phyloP scores from a whole-genome alignment of 305 asterid species.

The Fraxinus sp. region DNA sequence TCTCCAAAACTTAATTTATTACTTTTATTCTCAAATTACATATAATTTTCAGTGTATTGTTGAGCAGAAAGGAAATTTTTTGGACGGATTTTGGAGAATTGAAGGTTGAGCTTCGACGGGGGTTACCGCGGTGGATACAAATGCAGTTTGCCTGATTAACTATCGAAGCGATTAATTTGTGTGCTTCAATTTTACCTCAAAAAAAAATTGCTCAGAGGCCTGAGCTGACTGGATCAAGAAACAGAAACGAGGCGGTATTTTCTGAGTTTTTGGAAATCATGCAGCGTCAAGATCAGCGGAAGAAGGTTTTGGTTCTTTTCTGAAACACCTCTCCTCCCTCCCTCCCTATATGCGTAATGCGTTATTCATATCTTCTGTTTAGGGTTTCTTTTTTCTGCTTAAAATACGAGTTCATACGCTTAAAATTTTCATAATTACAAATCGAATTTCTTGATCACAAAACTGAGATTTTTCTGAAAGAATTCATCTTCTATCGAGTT shows the following conservation, averaged over 20 bases:
- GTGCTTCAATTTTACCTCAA: conserved; percentile 1
- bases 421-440: conserved; percentile 1
- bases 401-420: neutral
- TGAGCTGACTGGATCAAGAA: neutral
- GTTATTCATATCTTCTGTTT: neutral
- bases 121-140: conserved; percentile 16
- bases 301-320: neutral
- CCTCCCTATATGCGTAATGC: neutral
- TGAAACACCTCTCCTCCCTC: neutral
- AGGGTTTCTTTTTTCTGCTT: neutral
- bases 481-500: conserved; percentile 2
- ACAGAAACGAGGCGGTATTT: neutral
- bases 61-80: neutral
- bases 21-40: neutral
- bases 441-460: neutral
- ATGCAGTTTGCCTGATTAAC: conserved; percentile 13
- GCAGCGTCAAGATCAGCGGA: conserved; percentile 13
- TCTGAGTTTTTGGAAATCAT: neutral
- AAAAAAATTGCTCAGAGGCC: neutral
- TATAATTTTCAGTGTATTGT: neutral
- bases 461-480: neutral
- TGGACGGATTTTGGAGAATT: conserved; percentile 17
- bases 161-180: neutral
- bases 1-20: neutral
- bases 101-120: conserved; percentile 14